These are phyloP conservation scores for Apium graveolens DNA, from an alignment of 129 eudicot species.

Conservation along the genomic window DNA sequence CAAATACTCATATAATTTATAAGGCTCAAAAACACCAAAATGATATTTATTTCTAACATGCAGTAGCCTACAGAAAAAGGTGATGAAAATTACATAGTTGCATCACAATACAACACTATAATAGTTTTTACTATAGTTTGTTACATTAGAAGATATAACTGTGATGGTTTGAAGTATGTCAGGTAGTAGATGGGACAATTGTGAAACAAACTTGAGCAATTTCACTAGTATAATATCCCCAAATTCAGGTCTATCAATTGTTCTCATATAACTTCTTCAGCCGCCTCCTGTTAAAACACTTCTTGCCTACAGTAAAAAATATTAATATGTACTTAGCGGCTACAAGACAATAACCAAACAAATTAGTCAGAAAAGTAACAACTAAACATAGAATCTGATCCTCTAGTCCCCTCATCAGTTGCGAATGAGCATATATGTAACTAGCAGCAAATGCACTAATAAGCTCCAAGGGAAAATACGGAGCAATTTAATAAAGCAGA, in stretches of 20 bases:
- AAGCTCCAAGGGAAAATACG: neutral
- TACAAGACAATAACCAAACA: neutral
- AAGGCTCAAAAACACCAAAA: neutral
- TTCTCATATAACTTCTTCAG: neutral
- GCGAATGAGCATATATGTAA: neutral
- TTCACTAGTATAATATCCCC: neutral
- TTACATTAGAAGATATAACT: neutral
- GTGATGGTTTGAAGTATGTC: neutral
- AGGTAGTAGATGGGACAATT: neutral
- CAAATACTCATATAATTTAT: neutral
- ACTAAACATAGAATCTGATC: neutral
- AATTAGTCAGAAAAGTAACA: neutral
- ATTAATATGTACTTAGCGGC: neutral
- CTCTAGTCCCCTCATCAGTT: neutral
- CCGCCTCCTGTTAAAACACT: neutral
- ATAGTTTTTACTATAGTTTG: neutral
- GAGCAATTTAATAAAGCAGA: neutral
- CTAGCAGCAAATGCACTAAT: neutral
- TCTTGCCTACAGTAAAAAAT: slow-evolving; percentile 1
- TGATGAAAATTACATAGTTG: neutral
- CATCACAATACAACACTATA: neutral
- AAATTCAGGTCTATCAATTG: neutral
- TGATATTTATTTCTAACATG: neutral
- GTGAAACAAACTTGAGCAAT: neutral
- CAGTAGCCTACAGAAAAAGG: neutral